These are phyloP conservation scores for Casuarina equisetifolia DNA, from an alignment of 306 rosid species.

Conservation along the genomic window DNA sequence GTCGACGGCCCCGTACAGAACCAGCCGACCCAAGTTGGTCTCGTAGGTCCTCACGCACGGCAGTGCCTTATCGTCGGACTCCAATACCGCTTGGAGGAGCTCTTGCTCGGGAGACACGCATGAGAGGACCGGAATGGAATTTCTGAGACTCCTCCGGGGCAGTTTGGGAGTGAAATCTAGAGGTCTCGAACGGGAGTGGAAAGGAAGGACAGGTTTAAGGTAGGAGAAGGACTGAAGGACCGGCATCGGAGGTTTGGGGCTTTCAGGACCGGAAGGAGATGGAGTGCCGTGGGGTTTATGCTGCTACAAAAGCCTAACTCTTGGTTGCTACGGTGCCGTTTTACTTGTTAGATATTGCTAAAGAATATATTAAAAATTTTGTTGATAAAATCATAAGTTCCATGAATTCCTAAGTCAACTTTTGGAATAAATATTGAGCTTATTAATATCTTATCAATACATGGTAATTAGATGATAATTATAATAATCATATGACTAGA, in stretches of 20 bases:
- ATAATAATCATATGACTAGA: no score
- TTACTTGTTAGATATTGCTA: no score
- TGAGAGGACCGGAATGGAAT: constrained; percentile 36
- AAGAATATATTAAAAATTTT: no score
- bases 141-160: constrained; percentile 23
- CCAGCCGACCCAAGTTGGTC: constrained; percentile 62
- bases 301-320: not conserved
- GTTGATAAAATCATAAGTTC: no score
- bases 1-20: constrained; percentile 75
- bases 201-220: constrained; percentile 32
- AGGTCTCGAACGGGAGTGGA: constrained; percentile 19
- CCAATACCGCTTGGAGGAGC: constrained; percentile 66
- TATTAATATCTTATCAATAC: no score
- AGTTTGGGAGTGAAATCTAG: constrained; percentile 6
- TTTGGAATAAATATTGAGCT: no score
- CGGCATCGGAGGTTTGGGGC: constrained; percentile 42
- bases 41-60: constrained; percentile 85
- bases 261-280: not conserved
- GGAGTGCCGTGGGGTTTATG: not conserved
- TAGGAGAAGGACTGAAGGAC: constrained; percentile 29
- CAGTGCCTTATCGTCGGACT: constrained; percentile 55
- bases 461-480: no score
- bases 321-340: no score
- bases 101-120: constrained; percentile 62
- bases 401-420: no score